Evolutionary conservation across 257 asterid genomes (phyloP), one percentile per base, ranked within the genome.

Genomic region (Orobanche coerulescens): DNA sequence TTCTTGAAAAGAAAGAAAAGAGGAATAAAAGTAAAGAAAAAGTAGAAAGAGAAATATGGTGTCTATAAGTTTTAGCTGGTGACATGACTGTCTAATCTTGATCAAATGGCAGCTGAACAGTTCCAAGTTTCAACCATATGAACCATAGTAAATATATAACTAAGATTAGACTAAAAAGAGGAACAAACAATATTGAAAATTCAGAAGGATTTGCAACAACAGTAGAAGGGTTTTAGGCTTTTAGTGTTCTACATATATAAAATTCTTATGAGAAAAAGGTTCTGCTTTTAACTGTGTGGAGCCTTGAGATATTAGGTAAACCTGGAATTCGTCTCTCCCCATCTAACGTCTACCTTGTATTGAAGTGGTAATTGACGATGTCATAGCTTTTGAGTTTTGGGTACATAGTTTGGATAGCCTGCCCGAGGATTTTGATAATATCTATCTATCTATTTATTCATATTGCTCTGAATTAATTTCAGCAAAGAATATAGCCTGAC

Each of bases 391-490:
- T 54, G 15, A 36, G 18, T 64, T 25, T 52, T 9, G 58, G 58
- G 22, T 14, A 11, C 30, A 37, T 23, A 37, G 37, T 39, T 40
- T 58, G 39, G 3, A 26, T 13, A 42, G 46, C 19, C 53, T 7
- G 13, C 37, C 15, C 34, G 1, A 23, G 16, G 1, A 7, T 25
- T 23, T 44, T 14, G 42, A 36, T 36, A 2, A 1, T 36, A 36
- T 36, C 2, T 36, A 36, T 36, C 1, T 36, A 36, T 7, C 2
- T 5, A 26, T 5, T 1, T 26, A 26, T 26, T 1, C 5, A 26
- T 54, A 14, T n/a, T 25, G 18, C 44, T 43, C 25, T 66, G n/a
- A 22, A 67, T 58, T 67, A 52, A 11, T 52, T 53, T 65, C 34
- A 16, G 52, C 22, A 19, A 1, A 26, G 31, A 1, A 26, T 26